Evolutionary conservation across 257 asterid genomes (phyloP).

Genomic region (Echites panduratus): DNA sequence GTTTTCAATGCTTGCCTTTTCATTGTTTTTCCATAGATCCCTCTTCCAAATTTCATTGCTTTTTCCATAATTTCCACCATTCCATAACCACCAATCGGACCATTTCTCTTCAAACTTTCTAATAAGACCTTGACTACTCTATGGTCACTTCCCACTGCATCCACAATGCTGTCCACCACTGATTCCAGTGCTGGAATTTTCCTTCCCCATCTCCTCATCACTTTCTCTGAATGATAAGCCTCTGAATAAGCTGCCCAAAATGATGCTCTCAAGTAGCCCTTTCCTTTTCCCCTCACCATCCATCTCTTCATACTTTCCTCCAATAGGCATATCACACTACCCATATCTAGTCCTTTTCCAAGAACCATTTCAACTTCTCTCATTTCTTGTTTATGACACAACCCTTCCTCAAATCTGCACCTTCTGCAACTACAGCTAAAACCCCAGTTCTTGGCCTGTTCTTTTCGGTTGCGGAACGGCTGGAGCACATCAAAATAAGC

Average conservation of each 20-base stretch:
- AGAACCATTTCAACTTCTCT: conserved; percentile 47
- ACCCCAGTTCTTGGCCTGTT: conserved; percentile 63
- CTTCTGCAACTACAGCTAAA: conserved; percentile 62
- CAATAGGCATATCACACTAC: conserved; percentile 54
- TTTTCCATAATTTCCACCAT: conserved; percentile 72
- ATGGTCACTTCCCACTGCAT: conserved; percentile 68
- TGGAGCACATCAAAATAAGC: conserved; percentile 63
- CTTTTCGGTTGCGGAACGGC: conserved; percentile 36
- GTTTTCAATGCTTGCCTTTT: conserved; percentile 63
- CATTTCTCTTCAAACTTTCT: conserved; percentile 43
- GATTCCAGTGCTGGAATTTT: conserved; percentile 45
- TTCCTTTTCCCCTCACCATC: conserved; percentile 64
- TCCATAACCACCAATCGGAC: conserved; percentile 18
- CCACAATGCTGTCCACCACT: conserved; percentile 63
- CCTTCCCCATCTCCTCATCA: conserved; percentile 69
- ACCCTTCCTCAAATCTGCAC: conserved; percentile 45
- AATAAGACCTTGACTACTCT: conserved; percentile 45
- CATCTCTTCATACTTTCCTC: conserved; percentile 76
- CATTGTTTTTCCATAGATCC: conserved; percentile 79
- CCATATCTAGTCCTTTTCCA: conserved; percentile 53
- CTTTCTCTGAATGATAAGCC: conserved; percentile 49
- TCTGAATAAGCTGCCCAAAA: conserved; percentile 66
- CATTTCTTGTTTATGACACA: conserved; percentile 46
- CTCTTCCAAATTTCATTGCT: conserved; percentile 63
- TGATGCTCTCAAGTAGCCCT: conserved; percentile 74